Base-by-base conservation (phyloP, 768 basidiomycete genomes). In the Suillus placidus region DNA sequence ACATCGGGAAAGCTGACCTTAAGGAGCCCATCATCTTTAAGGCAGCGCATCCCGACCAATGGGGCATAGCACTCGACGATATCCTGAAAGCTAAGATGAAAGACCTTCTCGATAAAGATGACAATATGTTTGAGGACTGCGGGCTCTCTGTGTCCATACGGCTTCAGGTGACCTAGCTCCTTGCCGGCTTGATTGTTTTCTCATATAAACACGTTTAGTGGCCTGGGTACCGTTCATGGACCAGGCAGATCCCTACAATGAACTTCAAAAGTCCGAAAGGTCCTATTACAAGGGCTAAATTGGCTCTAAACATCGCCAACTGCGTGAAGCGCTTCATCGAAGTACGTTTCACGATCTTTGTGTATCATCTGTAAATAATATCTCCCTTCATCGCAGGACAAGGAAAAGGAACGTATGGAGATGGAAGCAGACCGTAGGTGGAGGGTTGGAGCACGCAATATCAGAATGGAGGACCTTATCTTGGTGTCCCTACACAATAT, bases 401-500 rank as follows among this genome's bases (percentile, higher is more conserved):
- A 84, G 67, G 77, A 83, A 67, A 70, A 73, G 54, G 80, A 80
- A 38, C 73, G 75, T n/a, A 80, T 90, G 76, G 91, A 93, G 64
- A 88, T 89, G 34, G 88, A 87, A 18, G 81, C 83, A 5, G 88
- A 91, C 73, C 71, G 72, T 12, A 76, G 78, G 37, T 93, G 89
- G 91, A 81, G 79, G 67, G 83, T 93, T 20, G 89, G 89, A 18
- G 70, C 74, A 18, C 72, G 77, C 47, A 78, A 83, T 66, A 88
- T 93, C 76, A 83, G 75, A 47, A 78, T 90, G 6, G 89, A 89
- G 34, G 86, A 93, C 72, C 80, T 93, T 60, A 79, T 89, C 61
- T 84, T 93, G 52, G 88, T 93, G 69, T 89, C 90, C 70, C 85
- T 93, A 61, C 91, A 93, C 76, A 91, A 93, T 68, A 90, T 93